Base-by-base conservation (phyloP, 208 protist species). In the Vickermania ingenoplastis region DNA sequence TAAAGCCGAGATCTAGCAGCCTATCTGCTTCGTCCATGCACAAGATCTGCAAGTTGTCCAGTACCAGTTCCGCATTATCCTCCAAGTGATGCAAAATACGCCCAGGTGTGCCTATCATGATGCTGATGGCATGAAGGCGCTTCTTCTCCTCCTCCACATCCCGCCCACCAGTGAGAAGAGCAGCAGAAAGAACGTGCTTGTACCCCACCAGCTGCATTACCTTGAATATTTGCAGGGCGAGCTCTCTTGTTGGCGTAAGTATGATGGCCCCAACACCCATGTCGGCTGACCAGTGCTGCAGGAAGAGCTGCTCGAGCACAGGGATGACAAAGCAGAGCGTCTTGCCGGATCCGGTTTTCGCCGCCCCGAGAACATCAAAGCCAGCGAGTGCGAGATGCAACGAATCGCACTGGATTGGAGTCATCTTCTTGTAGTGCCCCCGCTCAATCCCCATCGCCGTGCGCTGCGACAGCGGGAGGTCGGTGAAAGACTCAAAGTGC, bases 191-290 rank as follows among this genome's bases (percentile, higher is more conserved):
- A 17, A 83, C 78, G 65, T 98, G 96, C 60, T 93, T 81, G 59
- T 90, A 81, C 25, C 93, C 96, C 5, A 98, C 81, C n/a, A 92
- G 72, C 31, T 92, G 78, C 53, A 99, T 83, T 48, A 99, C 97
- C 61, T 99, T 97, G 76, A 99, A 99, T 53, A 99, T 99, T 85
- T 99, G 99, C 61, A 90, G 61, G 21, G 92, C 92, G 1, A 99
- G 91, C 73, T 99, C 98, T 53, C 98, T 80, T 0, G 98, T 99
- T 4, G 99, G 99, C 55, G 97, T 91, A 5, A 99, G 81, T 48
- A 99, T 76, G 24, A 99, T 65, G 5, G 95, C 98, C 11, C 97
- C 98, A 3, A 99, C 65, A 21, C 98, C 98, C 77, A 98, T 92
- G 31, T 81, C 62, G 1, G 65, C 28, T 2, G 81, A 78, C 94